Percentiles rank a stretch among this genome's conserved stretches.
Evolutionary conservation across 768 basidiomycete species (phyloP).

Genomic region (Pleurotus citrinopileatus): DNA sequence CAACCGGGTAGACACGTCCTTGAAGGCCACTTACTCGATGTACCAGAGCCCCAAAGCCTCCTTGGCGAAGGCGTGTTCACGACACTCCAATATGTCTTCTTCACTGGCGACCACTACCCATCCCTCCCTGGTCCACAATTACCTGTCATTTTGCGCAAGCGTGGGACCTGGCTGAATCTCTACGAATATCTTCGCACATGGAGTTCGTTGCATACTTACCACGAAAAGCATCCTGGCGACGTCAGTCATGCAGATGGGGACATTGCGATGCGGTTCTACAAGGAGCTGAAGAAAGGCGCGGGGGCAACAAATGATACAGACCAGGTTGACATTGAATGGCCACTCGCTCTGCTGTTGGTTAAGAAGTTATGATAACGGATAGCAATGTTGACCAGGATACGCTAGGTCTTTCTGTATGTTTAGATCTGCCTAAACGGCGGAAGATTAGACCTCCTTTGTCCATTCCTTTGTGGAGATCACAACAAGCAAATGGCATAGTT

Average conservation of each 20-base stretch:
- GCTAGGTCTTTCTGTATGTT: too few relatives aligned
- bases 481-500: too few relatives aligned
- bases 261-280: constrained; percentile 64
- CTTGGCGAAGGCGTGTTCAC: constrained; percentile 30
- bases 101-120: constrained; percentile 47
- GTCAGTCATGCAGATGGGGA: constrained; percentile 47
- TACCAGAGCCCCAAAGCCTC: constrained; percentile 51
- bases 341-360: constrained; percentile 40
- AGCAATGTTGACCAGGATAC: too few relatives aligned
- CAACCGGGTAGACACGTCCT: constrained; percentile 78
- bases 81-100: constrained; percentile 52
- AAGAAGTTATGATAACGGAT: constrained; percentile 18
- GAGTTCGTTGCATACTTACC: constrained; percentile 67
- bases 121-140: constrained; percentile 25
- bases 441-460: too few relatives aligned
- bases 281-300: constrained; percentile 40
- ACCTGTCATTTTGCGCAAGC: constrained; percentile 55
- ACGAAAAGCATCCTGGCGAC: constrained; percentile 62
- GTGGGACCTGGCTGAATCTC: constrained; percentile 63
- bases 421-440: too few relatives aligned
- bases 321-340: constrained; percentile 47
- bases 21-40: constrained; percentile 63
- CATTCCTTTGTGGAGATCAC: too few relatives aligned
- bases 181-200: constrained; percentile 69
- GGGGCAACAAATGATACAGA: constrained; percentile 34